These are phyloP conservation scores for Yarrowia divulgata DNA, from an alignment of 805 yeast species.

Conservation along the genomic window DNA sequence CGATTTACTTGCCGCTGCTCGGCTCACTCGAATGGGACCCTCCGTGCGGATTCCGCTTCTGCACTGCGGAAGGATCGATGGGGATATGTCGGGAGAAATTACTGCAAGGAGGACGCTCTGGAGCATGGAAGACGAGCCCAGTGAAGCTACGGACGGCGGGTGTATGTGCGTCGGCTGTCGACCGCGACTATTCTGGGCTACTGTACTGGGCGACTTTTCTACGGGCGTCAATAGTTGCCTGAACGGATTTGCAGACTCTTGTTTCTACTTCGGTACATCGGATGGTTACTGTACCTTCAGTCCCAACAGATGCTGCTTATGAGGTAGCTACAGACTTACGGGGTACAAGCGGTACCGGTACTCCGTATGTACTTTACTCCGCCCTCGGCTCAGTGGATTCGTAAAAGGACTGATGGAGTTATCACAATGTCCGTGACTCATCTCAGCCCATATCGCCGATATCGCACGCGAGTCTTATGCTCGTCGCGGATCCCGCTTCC, in stretches of 20 bases:
- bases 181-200: not conserved
- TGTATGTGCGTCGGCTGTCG: slow-evolving; percentile 6
- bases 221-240: not conserved
- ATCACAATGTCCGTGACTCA: not conserved
- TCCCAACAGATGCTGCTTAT: not conserved
- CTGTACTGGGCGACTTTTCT: not conserved
- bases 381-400: too few relatives aligned
- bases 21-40: not conserved
- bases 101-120: not conserved
- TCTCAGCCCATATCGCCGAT: slow-evolving; percentile 1
- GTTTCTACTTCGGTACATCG: too few relatives aligned
- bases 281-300: too few relatives aligned
- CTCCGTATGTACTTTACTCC: too few relatives aligned
- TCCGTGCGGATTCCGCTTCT: slow-evolving; percentile 30
- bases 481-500: slow-evolving; percentile 5
- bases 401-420: too few relatives aligned
- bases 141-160: too few relatives aligned
- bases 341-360: too few relatives aligned
- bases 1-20: not conserved
- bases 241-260: too few relatives aligned
- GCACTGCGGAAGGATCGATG: slow-evolving; percentile 33
- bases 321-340: too few relatives aligned
- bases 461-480: slow-evolving; percentile 16
- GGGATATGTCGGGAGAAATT: slow-evolving; percentile 25
- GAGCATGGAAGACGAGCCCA: too few relatives aligned